phyloP scores from a whole-genome alignment of 1,284 basidiomycete genomes.

The Cryptococcus sp. region DNA sequence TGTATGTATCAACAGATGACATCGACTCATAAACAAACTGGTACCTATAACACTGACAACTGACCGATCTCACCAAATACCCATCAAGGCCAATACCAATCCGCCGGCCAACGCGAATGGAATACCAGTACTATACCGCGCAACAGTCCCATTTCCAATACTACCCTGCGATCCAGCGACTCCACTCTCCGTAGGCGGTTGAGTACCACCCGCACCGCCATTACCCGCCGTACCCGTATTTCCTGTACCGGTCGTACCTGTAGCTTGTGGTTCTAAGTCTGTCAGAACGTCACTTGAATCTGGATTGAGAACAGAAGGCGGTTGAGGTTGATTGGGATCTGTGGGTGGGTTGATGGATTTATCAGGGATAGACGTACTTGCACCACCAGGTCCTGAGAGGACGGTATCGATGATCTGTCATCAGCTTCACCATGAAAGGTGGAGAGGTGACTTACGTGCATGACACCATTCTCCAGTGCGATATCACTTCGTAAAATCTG shows the following conservation, averaged over 20 bases:
- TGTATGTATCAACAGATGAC: no score
- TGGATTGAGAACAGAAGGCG: no score
- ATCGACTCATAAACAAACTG: no score
- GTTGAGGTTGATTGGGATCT: no score
- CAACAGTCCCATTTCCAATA: no score
- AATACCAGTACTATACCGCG: no score
- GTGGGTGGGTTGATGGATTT: no score
- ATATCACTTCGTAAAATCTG: conserved; percentile 35
- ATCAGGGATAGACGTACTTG: background rate
- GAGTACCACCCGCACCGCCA: background rate
- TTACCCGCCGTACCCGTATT: background rate
- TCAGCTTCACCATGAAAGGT: background rate
- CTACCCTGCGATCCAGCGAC: no score
- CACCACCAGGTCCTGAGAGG: background rate
- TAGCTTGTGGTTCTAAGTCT: background rate
- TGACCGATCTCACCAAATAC: background rate
- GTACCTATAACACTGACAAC: no score
- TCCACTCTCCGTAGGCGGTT: no score
- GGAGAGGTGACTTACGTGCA: conserved; percentile 34
- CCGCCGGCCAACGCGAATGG: background rate
- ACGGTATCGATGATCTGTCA: background rate
- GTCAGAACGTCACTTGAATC: background rate
- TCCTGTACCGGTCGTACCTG: background rate
- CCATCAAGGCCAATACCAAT: background rate
- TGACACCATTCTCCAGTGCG: conserved; percentile 35